Base-by-base conservation (phyloP, 2,329 filamentous ascomycete genomes). In the Fusarium citri region DNA sequence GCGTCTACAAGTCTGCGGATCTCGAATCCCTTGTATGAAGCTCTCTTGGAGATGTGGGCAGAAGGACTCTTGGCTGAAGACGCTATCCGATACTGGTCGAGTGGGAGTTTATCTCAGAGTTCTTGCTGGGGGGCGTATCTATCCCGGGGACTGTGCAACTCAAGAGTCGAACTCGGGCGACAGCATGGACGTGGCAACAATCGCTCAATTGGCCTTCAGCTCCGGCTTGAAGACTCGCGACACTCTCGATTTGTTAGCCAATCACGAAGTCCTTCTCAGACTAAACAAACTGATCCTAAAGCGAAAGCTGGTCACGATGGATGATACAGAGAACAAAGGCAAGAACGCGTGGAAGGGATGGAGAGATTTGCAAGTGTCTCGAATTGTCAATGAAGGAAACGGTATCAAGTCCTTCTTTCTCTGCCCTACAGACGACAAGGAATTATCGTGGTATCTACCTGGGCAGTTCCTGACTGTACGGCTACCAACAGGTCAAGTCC, bases 11-110 rank as follows among this genome's bases (percentile, higher is more conserved):
- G 59, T 61, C 11, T 61, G 54, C 12, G 59, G 59, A 23, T 58
- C 59, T 9, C 59, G 59, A 3, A 37, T 61, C 9, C 59, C 54
- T 37, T 61, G 59, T 28, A 61, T 61, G 59, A 61, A 61, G 23
- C 28, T 61, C 16, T 43, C 59, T 15, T 61, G 59, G 59, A 61
- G 59, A 30, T 61, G 59, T 37, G 59, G 54, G 5, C 59, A 61
- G 37, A 61, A 61, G 14, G 54, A 61, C 45, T 45, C 53, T 8
- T 61, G 59, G 54, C n/a, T 61, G 9, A 61, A 61, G 23, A 16
- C 43, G 2, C 18, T 61, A 20, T 49, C 59, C 16, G 37, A 61
- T 8, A 61, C 34, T 37, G 59, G 59, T 1, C 34, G 45, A 8
- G 56, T 56, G 9, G 56, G 56, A 3, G 11, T 56, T 10, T 59